phyloP scores from a whole-genome alignment of 805 yeast species.

The Tetrapisispora nanseiensis region DNA sequence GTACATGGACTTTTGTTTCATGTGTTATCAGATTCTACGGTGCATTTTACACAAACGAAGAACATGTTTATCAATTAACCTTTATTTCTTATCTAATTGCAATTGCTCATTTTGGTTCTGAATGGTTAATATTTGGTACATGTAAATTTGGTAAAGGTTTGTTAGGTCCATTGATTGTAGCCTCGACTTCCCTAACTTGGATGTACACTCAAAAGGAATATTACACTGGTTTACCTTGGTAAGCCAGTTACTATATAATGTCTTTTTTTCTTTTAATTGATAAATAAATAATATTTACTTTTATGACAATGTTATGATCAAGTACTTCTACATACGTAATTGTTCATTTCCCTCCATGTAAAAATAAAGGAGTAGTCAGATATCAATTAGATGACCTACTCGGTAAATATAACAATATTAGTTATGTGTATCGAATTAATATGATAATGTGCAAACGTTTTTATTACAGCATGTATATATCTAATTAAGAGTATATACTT shows the following conservation, averaged over 20 bases:
- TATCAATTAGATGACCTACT: not conserved
- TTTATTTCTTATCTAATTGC: slow-evolving; percentile 78
- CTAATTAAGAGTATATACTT: not conserved
- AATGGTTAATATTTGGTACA: slow-evolving; percentile 71
- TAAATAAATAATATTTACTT: not conserved
- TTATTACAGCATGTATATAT: not conserved
- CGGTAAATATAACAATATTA: not conserved
- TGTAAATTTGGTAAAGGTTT: slow-evolving; percentile 83
- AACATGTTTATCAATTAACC: slow-evolving; percentile 67
- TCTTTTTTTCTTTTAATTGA: not conserved
- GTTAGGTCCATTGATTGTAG: slow-evolving; percentile 78
- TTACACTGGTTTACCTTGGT: slow-evolving; percentile 36
- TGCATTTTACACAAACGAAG: slow-evolving; percentile 62
- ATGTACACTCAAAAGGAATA: slow-evolving; percentile 62
- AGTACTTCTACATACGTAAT: no score
- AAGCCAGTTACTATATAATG: not conserved
- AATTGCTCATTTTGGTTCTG: slow-evolving; percentile 68
- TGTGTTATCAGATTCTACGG: slow-evolving; percentile 80
- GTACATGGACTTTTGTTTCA: slow-evolving; percentile 92
- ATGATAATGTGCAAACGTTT: not conserved
- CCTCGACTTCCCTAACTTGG: slow-evolving; percentile 69
- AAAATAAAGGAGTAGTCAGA: no score
- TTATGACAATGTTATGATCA: not conserved
- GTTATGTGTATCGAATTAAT: not conserved
- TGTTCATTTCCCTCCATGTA: no score